phyloP scores from a whole-genome alignment of 106 monocot genomes.

The Allium cepa region DNA sequence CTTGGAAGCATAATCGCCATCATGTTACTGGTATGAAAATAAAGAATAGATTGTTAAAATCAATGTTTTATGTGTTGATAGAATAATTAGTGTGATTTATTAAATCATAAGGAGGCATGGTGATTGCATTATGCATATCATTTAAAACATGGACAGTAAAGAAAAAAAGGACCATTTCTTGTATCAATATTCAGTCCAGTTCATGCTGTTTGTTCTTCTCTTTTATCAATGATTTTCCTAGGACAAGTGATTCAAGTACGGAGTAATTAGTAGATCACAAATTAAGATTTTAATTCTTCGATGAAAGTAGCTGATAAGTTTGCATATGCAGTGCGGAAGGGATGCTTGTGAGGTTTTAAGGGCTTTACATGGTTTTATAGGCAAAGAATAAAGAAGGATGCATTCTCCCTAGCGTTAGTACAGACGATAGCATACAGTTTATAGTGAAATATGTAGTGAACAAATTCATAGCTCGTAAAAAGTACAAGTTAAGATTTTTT shows the following conservation, averaged over 20 bases:
- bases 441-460: too few relatives aligned
- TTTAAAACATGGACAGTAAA: slow-evolving; percentile 70
- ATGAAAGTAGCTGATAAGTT: too few relatives aligned
- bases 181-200: slow-evolving; percentile 73
- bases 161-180: slow-evolving; percentile 64
- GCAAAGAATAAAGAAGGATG: slow-evolving; percentile 55
- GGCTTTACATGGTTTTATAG: slow-evolving; percentile 64
- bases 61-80: too few relatives aligned
- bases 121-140: slow-evolving; percentile 31
- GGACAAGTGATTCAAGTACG: slow-evolving; percentile 28
- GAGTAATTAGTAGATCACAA: slow-evolving; percentile 38
- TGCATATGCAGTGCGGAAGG: slow-evolving; percentile 27
- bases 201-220: slow-evolving; percentile 34
- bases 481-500: too few relatives aligned
- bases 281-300: too few relatives aligned
- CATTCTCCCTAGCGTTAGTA: background rate
- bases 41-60: too few relatives aligned
- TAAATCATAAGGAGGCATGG: slow-evolving; percentile 33
- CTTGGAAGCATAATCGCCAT: too few relatives aligned
- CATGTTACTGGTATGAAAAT: too few relatives aligned
- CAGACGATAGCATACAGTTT: slow-evolving; percentile 3
- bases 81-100: too few relatives aligned
- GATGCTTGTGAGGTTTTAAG: slow-evolving; percentile 46
- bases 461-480: too few relatives aligned
- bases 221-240: slow-evolving; percentile 50